phyloP scores from a whole-genome alignment of 345 rosid genomes.

The Salix purpurea region DNA sequence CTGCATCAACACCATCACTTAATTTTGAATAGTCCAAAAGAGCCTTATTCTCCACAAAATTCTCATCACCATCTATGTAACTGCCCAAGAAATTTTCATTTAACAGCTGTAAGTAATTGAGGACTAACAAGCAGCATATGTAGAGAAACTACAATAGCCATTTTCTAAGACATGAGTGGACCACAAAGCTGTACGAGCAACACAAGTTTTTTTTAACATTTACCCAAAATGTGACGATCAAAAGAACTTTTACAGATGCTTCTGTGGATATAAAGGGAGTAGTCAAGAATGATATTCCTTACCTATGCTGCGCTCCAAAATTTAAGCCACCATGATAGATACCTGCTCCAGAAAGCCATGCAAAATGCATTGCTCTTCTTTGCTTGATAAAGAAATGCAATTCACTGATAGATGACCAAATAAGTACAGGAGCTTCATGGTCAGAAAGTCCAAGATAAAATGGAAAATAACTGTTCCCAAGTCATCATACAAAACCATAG shows the following conservation, averaged over 20 bases:
- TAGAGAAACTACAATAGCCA: neutral
- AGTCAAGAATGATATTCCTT: slow-evolving; percentile 15
- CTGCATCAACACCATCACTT: slow-evolving; percentile 61
- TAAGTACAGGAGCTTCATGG: neutral
- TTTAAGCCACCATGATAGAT: slow-evolving; percentile 91
- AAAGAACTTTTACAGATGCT: slow-evolving; percentile 14
- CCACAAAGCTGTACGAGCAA: neutral
- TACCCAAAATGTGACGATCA: neutral
- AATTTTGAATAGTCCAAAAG: slow-evolving; percentile 77
- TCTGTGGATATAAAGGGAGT: slow-evolving; percentile 15
- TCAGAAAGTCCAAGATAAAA: slow-evolving; percentile 18
- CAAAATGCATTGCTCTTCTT: slow-evolving; percentile 94
- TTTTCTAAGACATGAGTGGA: neutral
- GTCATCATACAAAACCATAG: neutral
- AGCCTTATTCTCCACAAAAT: slow-evolving; percentile 98
- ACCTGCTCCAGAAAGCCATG: slow-evolving; percentile 99
- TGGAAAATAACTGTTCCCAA: neutral
- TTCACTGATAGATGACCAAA: slow-evolving; percentile 50
- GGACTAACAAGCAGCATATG: slow-evolving; percentile 1
- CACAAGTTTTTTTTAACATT: neutral
- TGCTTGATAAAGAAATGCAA: slow-evolving; percentile 95
- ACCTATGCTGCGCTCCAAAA: slow-evolving; percentile 97
- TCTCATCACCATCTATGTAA: slow-evolving; percentile 83
- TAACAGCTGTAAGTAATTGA: slow-evolving; percentile 10
- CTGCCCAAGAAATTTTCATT: slow-evolving; percentile 38